These are phyloP conservation scores for Pholiota conissans DNA, from an alignment of 768 basidiomycete species.

Conservation along the genomic window DNA sequence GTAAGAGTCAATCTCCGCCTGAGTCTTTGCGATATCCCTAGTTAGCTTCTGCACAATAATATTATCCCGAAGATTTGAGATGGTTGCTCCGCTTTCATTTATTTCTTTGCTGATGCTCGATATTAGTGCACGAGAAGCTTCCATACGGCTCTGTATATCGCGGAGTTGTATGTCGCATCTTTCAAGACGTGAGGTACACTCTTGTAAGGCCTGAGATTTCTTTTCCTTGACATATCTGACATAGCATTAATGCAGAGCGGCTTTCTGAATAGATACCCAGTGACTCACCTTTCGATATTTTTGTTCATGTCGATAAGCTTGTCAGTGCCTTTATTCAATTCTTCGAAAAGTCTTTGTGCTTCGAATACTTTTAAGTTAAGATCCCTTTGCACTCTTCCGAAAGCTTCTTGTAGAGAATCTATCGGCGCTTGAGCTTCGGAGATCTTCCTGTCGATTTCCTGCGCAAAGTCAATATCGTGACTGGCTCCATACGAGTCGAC, in stretches of 20 bases:
- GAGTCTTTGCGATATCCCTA: constrained; percentile 63
- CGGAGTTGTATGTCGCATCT: constrained; percentile 37
- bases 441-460: constrained; percentile 69
- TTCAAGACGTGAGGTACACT: constrained; percentile 56
- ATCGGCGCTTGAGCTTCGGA: constrained; percentile 65
- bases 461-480: constrained; percentile 1
- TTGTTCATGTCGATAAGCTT: constrained; percentile 61
- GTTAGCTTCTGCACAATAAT: constrained; percentile 70
- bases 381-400: constrained; percentile 49
- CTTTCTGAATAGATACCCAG: neutral
- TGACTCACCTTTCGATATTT: constrained; percentile 59
- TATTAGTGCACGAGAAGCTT: constrained; percentile 42
- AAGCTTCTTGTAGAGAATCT: constrained; percentile 56
- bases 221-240: constrained; percentile 74
- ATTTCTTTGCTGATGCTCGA: constrained; percentile 74
- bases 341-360: constrained; percentile 58
- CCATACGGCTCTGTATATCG: constrained; percentile 36
- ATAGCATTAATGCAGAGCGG: constrained; percentile 1
- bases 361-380: constrained; percentile 46
- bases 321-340: constrained; percentile 65
- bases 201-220: constrained; percentile 57
- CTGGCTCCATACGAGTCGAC: neutral
- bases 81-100: constrained; percentile 67
- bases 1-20: constrained; percentile 68
- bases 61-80: constrained; percentile 81